Percentiles rank a stretch among this genome's conserved stretches.
Evolutionary conservation across 2,329 filamentous ascomycete genomes (phyloP).

Genomic region (Metarhizium guizhouense): DNA sequence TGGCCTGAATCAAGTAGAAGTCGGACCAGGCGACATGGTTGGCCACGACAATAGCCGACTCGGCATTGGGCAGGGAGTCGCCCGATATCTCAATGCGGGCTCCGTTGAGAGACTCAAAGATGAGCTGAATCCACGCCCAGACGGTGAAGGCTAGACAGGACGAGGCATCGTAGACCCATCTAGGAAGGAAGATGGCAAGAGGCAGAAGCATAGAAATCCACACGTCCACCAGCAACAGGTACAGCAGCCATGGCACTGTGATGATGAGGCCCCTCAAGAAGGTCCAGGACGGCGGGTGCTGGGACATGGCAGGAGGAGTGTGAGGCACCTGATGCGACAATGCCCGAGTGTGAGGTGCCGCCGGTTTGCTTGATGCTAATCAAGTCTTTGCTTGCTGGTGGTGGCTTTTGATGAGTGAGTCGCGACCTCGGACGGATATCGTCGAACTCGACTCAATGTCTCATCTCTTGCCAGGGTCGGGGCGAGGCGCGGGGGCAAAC

Average conservation of each 20-base stretch:
- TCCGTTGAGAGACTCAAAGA: conserved; percentile 46
- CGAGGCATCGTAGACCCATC: conserved; percentile 42
- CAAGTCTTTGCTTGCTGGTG: no score
- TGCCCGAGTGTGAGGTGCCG: neutral
- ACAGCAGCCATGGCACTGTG: conserved; percentile 42
- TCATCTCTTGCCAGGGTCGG: no score
- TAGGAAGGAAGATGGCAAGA: conserved; percentile 36
- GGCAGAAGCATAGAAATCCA: conserved; percentile 39
- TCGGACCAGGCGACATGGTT: conserved; percentile 55
- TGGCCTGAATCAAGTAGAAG: conserved; percentile 55
- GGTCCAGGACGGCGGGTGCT: conserved; percentile 16
- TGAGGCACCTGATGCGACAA: no score
- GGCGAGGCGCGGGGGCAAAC: no score
- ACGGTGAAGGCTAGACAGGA: conserved; percentile 44
- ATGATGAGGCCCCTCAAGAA: conserved; percentile 34
- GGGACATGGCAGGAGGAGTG: conserved; percentile 7
- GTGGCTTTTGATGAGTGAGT: no score
- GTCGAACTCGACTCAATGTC: no score
- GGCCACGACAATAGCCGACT: conserved; percentile 50
- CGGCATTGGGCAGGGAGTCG: conserved; percentile 38
- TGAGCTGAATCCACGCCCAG: conserved; percentile 48
- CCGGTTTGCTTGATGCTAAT: no score
- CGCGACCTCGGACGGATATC: no score
- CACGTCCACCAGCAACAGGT: conserved; percentile 42
- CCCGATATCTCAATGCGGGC: conserved; percentile 45